Percentiles rank a stretch among this genome's conserved stretches.
phyloP scores from a whole-genome alignment of 2,329 filamentous ascomycete genomes.

The Cyclaneusma minus region DNA sequence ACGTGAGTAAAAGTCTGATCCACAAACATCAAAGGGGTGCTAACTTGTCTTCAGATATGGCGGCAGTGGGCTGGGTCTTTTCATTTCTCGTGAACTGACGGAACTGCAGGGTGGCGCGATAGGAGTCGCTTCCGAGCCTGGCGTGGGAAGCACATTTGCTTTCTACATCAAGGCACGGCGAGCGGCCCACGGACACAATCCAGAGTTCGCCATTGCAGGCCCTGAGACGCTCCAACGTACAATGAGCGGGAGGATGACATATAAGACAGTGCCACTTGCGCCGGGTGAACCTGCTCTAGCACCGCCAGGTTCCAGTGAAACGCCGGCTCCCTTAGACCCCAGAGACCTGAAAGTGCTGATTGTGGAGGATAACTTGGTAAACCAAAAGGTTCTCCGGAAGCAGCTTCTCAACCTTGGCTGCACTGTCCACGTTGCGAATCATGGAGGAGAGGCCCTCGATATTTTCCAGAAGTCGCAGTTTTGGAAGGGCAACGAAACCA shows the following conservation, averaged over 20 bases:
- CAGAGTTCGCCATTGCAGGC: too few relatives aligned
- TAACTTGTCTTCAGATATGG: slow-evolving; percentile 53
- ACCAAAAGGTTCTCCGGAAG: slow-evolving; percentile 46
- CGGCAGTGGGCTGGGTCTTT: slow-evolving; percentile 46
- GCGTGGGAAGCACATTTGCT: slow-evolving; percentile 42
- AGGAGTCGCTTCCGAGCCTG: slow-evolving; percentile 41
- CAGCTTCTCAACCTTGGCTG: slow-evolving; percentile 46
- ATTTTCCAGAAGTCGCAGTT: slow-evolving; percentile 38
- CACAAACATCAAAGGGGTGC: too few relatives aligned
- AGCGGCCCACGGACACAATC: not conserved
- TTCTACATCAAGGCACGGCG: slow-evolving; percentile 40
- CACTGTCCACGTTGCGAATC: slow-evolving; percentile 45
- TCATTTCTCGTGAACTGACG: slow-evolving; percentile 47
- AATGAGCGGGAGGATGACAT: not conserved
- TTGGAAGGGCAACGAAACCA: slow-evolving; percentile 28
- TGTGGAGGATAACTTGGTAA: slow-evolving; percentile 54
- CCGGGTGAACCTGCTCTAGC: not conserved
- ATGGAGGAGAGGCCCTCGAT: slow-evolving; percentile 46
- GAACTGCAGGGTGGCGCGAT: slow-evolving; percentile 52
- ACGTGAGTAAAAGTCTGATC: slow-evolving; percentile 3
- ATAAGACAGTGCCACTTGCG: not conserved
- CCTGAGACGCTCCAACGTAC: too few relatives aligned
- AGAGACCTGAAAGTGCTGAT: slow-evolving; percentile 36
- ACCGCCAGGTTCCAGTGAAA: not conserved
- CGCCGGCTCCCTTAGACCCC: slow-evolving; percentile 7